Evolutionary conservation across 2,329 filamentous ascomycete species (phyloP), one percentile per base, ranked within the genome.

Genomic region (Eutypa lata): DNA sequence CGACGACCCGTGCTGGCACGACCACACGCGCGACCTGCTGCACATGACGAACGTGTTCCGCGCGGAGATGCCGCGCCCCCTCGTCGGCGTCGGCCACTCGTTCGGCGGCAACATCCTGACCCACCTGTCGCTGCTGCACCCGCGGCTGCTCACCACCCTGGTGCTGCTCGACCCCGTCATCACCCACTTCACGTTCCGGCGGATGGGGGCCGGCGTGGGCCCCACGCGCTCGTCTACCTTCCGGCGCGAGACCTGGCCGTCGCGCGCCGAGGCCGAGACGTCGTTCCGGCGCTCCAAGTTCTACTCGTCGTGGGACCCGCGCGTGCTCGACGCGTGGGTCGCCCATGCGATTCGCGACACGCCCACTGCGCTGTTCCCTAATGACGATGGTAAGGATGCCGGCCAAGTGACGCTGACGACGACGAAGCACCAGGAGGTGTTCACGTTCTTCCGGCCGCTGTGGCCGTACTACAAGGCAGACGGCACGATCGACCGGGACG

Each of bases 91-190:
- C 26, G 93, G 91, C 16, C 93, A 97, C 73, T 96, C 90, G 61
- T 92, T 96, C 77, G 93, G 93, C 61, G 91, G 81, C 58, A 83
- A 82, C 65, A 82, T 89, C 53, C 78, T 97, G 50, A 78, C 82
- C 50, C 85, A 90, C 61, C 76, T 93, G 16, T 76, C 89, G 4
- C 75, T 93, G 11, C 80, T 91, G 60, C 88, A 96, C 70, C 91
- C 93, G 2, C 87, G 91, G 7, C 82, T 97, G 19, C 79, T 97
- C 58, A 81, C 85, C 56, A 82, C 83, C 7, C 71, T 96, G 7
- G 76, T 96, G 44, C 80, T 96, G 31, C 74, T 97, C n/a, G 92
- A 97, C 66, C 91, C 92, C 0, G 89, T 94, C 56, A 87, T 96
- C 59, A 79, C 83, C 48, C 54, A 70, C 74, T 68, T 75, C 77